Percentiles rank a stretch among this genome's conserved stretches.
These are phyloP conservation scores for Mollisia scopiformis DNA, from an alignment of 2,329 filamentous ascomycete genomes.

Conservation along the genomic window DNA sequence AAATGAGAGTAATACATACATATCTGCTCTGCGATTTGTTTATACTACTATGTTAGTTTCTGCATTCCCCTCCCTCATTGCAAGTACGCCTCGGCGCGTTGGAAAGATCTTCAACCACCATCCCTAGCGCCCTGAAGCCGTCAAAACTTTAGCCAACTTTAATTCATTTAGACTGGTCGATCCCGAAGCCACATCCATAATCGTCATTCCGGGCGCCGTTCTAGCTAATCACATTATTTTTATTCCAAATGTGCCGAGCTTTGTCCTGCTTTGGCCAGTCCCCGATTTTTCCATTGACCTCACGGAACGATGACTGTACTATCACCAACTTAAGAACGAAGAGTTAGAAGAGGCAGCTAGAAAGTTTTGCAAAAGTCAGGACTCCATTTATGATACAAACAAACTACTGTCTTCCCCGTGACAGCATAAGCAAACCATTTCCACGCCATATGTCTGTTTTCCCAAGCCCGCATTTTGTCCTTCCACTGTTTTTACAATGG, in stretches of 20 bases:
- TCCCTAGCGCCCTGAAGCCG: not conserved
- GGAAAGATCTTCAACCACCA: slow-evolving; percentile 3
- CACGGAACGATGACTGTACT: too few relatives aligned
- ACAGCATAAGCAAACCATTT: slow-evolving; percentile 32
- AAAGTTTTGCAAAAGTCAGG: slow-evolving; percentile 1
- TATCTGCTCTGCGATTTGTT: not conserved
- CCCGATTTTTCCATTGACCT: too few relatives aligned
- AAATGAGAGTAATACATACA: not conserved
- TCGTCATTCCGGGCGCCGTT: not conserved
- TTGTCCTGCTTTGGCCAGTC: too few relatives aligned
- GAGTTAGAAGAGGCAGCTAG: too few relatives aligned
- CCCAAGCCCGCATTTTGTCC: slow-evolving; percentile 22
- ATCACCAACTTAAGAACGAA: too few relatives aligned
- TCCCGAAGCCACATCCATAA: not conserved
- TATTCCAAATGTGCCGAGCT: slow-evolving; percentile 7
- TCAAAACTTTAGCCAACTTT: not conserved
- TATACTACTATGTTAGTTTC: not conserved
- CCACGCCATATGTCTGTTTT: slow-evolving; percentile 25
- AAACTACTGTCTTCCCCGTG: slow-evolving; percentile 21
- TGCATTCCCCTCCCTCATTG: not conserved
- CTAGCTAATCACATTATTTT: slow-evolving; percentile 2
- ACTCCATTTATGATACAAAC: slow-evolving; percentile 39
- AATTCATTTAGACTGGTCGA: slow-evolving; percentile 2
- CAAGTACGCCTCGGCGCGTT: not conserved
- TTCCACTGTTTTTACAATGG: slow-evolving; percentile 19